Conservation (phyloP, 805 yeast genomes). For the Danielozyma ontarioensis region DNA sequence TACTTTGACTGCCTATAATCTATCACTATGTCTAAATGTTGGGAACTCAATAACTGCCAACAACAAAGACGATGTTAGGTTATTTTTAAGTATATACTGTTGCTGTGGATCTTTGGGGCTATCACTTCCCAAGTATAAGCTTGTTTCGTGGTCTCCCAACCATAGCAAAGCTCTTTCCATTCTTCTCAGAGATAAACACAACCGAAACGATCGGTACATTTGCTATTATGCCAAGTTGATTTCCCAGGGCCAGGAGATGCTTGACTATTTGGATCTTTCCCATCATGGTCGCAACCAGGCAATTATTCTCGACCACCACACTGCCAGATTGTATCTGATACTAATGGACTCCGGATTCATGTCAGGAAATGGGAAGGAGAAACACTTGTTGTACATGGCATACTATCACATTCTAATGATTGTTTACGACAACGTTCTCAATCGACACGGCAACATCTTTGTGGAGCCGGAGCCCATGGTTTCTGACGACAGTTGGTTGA, state of each 20-base stretch:
- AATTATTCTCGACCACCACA: slow-evolving; percentile 33
- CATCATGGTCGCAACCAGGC: neutral
- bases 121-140: slow-evolving; percentile 45
- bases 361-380: slow-evolving; percentile 25
- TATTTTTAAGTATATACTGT: slow-evolving; percentile 44
- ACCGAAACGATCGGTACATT: slow-evolving; percentile 36
- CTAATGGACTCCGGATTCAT: slow-evolving; percentile 38
- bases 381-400: slow-evolving; percentile 36
- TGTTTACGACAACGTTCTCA: slow-evolving; percentile 47
- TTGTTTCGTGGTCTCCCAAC: slow-evolving; percentile 43
- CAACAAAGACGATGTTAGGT: slow-evolving; percentile 29
- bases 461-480: neutral
- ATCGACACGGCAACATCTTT: neutral
- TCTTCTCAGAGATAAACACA: slow-evolving; percentile 20
- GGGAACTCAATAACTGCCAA: slow-evolving; percentile 25
- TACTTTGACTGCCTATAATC: slow-evolving; percentile 38
- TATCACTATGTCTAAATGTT: slow-evolving; percentile 46
- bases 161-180: slow-evolving; percentile 31
- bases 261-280: slow-evolving; percentile 32
- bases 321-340: slow-evolving; percentile 33
- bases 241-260: slow-evolving; percentile 47
- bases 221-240: slow-evolving; percentile 41
- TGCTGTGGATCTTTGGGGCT: slow-evolving; percentile 49
- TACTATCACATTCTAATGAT: slow-evolving; percentile 48
- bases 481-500: neutral